Percentiles rank a stretch among this genome's conserved stretches.
Conservation (phyloP, 768 basidiomycete genomes). For the Sarcodon sp. region DNA sequence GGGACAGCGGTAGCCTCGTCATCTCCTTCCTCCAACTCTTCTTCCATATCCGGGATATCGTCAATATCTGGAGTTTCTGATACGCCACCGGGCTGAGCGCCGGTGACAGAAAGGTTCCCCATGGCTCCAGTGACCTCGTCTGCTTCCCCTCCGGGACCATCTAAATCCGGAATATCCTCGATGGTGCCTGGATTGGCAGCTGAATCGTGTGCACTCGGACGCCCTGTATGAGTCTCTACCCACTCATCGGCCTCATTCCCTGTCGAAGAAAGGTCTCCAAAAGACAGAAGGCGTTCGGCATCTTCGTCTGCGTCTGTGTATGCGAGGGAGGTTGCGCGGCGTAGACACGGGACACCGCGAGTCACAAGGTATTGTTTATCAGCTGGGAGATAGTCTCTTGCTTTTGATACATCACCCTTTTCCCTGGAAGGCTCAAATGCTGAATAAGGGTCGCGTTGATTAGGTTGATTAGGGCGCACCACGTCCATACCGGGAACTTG, state of each 20-base stretch:
- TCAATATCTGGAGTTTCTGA: slow-evolving; percentile 82
- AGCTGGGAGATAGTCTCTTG: slow-evolving; percentile 82
- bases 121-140: slow-evolving; percentile 12
- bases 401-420: slow-evolving; percentile 76
- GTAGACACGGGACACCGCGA: slow-evolving; percentile 91
- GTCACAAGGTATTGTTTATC: slow-evolving; percentile 97
- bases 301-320: slow-evolving; percentile 97
- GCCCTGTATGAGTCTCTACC: slow-evolving; percentile 95
- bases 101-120: slow-evolving; percentile 16
- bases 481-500: slow-evolving; percentile 98
- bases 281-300: slow-evolving; percentile 81
- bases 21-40: slow-evolving; percentile 74
- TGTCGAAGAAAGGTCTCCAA: slow-evolving; percentile 49
- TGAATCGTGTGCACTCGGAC: slow-evolving; percentile 38
- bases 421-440: slow-evolving; percentile 47
- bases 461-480: slow-evolving; percentile 36
- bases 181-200: slow-evolving; percentile 52
- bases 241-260: slow-evolving; percentile 73
- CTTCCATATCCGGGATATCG: slow-evolving; percentile 99
- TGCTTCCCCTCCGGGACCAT: slow-evolving; percentile 34
- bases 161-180: slow-evolving; percentile 82
- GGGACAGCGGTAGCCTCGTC: slow-evolving; percentile 77
- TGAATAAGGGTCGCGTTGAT: slow-evolving; percentile 1
- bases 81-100: slow-evolving; percentile 15
- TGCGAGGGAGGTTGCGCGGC: slow-evolving; percentile 82